Percentiles rank a stretch among this genome's conserved stretches.
phyloP scores from a whole-genome alignment of 176 grass and related monocot species.

The Juncus effusus region DNA sequence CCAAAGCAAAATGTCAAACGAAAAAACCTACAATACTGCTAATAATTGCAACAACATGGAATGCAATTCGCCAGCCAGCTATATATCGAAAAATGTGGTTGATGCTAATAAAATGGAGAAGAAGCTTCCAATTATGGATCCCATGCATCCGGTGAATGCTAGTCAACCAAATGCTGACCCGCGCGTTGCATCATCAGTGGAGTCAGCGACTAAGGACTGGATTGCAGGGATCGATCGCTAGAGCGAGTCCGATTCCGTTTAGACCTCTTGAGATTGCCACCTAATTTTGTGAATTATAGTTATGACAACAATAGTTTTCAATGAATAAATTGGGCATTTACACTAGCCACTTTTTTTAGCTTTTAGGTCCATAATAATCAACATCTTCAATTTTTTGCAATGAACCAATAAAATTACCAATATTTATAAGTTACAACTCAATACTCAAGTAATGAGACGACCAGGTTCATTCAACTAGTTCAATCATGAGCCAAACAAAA shows the following conservation, averaged over 20 bases:
- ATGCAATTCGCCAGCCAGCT: constrained; percentile 66
- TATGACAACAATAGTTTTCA: neutral
- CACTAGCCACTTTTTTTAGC: neutral
- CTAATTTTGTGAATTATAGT: constrained; percentile 26
- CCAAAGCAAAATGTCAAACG: constrained; percentile 42
- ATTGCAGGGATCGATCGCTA: constrained; percentile 57
- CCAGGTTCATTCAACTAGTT: too few relatives aligned
- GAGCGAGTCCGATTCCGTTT: constrained; percentile 68
- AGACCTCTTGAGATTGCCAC: constrained; percentile 70
- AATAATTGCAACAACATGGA: constrained; percentile 57
- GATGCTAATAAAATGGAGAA: constrained; percentile 48
- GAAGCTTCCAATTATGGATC: constrained; percentile 62
- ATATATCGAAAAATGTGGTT: constrained; percentile 56
- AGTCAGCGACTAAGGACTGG: constrained; percentile 62
- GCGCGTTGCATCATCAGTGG: constrained; percentile 51
- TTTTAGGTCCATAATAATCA: neutral
- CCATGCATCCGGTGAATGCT: constrained; percentile 53
- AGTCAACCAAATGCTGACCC: constrained; percentile 70
- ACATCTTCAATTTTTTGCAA: too few relatives aligned
- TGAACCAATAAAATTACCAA: too few relatives aligned
- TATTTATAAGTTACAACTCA: too few relatives aligned
- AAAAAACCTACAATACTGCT: constrained; percentile 51
- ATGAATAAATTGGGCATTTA: neutral
- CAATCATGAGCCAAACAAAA: too few relatives aligned
- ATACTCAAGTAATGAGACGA: too few relatives aligned